Percentiles rank a stretch among this genome's conserved stretches.
These are phyloP conservation scores for Amanita thiersii DNA, from an alignment of 768 basidiomycete species.

Conservation along the genomic window DNA sequence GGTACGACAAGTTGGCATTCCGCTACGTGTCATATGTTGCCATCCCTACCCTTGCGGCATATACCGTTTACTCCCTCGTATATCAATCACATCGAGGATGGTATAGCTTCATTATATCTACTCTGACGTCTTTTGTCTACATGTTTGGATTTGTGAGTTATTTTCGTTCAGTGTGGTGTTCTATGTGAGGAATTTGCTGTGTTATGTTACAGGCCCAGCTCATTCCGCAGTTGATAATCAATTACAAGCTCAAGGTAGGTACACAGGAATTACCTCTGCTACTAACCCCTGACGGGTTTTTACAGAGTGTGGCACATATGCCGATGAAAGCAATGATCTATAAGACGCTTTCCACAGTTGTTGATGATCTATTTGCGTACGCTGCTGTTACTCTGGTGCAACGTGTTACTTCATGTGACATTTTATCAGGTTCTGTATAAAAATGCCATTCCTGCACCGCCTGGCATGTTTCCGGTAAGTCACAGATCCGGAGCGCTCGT, in stretches of 20 bases:
- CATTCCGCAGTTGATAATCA: conserved; percentile 86
- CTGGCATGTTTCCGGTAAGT: conserved; percentile 71
- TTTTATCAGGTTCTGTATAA: conserved; percentile 73
- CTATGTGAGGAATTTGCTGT: conserved; percentile 11
- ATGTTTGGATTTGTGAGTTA: conserved; percentile 95
- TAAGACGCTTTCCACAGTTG: conserved; percentile 83
- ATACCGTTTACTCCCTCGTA: conserved; percentile 73
- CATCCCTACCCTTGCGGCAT: conserved; percentile 69
- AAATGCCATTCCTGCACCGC: conserved; percentile 93
- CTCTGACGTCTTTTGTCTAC: conserved; percentile 87
- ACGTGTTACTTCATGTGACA: conserved; percentile 11
- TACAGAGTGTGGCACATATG: conserved; percentile 91
- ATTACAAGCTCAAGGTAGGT: conserved; percentile 89
- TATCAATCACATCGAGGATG: conserved; percentile 86
- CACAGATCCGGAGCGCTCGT: conserved; percentile 15
- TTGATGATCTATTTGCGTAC: conserved; percentile 90
- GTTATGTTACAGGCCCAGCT: conserved; percentile 62
- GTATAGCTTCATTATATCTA: conserved; percentile 95
- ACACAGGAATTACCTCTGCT: conserved; percentile 12
- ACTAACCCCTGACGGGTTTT: conserved; percentile 9
- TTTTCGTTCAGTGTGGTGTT: conserved; percentile 8
- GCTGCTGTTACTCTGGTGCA: conserved; percentile 16
- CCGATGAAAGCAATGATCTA: conserved; percentile 98
- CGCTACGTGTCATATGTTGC: conserved; percentile 89
- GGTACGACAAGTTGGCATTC: conserved; percentile 91